Evolutionary conservation across 2,329 filamentous ascomycete genomes (phyloP), one percentile per base, ranked within the genome.

Genomic region (Talaromyces piceae): DNA sequence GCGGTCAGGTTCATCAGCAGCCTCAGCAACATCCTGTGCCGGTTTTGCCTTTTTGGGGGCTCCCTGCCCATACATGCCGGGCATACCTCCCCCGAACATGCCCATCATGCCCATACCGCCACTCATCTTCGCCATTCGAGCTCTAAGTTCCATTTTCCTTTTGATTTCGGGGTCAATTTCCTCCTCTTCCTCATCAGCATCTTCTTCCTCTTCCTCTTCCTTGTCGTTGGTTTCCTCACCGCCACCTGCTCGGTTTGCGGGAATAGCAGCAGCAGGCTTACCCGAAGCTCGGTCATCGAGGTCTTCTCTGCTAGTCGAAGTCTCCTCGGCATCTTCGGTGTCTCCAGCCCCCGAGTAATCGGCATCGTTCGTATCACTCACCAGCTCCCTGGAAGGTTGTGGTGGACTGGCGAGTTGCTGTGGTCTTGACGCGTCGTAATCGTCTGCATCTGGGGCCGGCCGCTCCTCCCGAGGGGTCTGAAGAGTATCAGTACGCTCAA

Each of bases 101-200:
- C 89, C 88, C 65, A 89, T 83, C 86, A 97, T 95, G 44, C 89
- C 89, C 88, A 95, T 95, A 20, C 91, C 91, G 50, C 91, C 91
- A 59, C 91, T 95, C 86, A 98, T 93, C 72, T 95, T 96, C 43
- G 93, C 93, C 89, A 98, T 98, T 60, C 93, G 83, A 55, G 93
- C 90, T 54, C 93, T 83, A 27, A 98, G 77, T 66, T 96, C 91
- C 70, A 95, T 84, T 65, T 86, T 87, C 48, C 91, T 85, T 58
- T 82, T 84, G 20, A 88, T 78, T 67, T 98, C 93, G 1, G 90
- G 89, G 62, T 97, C 91, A 47, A 94, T 76, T 13, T 95, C 88
- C 25, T 91, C 87, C 45, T 91, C 88, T 27, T 89, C 86, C 18
- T 87, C 86, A n/a, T 84, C 85, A 3, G 81, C 81, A 9, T 79